Conservation (phyloP, 2,329 filamentous ascomycete genomes). For the Diaporthe velutina region DNA sequence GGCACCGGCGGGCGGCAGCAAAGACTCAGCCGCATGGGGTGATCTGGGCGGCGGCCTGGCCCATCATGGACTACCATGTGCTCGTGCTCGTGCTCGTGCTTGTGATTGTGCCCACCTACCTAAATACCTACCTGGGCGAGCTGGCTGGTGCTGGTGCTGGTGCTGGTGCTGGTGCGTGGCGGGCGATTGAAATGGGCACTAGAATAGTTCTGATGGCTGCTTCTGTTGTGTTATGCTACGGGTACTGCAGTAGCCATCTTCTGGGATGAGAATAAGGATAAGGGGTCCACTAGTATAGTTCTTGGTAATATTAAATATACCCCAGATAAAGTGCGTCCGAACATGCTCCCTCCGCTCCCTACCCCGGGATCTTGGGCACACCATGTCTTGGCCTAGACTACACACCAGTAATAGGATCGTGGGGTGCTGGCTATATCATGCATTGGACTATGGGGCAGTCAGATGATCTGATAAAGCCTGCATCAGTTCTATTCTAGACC, state of each 20-base stretch:
- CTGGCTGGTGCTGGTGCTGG: too few species aligned
- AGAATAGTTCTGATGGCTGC: too few species aligned
- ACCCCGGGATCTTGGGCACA: neutral
- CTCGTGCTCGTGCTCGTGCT: neutral
- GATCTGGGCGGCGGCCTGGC: too few species aligned
- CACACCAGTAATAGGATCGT: neutral
- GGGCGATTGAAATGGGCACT: neutral
- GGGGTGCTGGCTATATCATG: neutral
- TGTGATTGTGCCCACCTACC: neutral
- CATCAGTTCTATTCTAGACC: neutral
- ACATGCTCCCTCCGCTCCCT: too few species aligned
- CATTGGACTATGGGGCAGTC: neutral
- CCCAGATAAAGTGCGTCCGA: too few species aligned
- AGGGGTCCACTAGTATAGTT: neutral
- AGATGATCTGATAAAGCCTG: neutral
- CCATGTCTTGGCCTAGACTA: neutral
- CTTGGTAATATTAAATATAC: too few species aligned
- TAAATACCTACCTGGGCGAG: too few species aligned
- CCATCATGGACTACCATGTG: neutral
- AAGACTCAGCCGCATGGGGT: slow-evolving; percentile 6
- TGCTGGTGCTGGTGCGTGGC: neutral
- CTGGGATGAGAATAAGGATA: neutral
- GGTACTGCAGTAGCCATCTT: too few species aligned
- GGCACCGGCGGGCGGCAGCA: neutral
- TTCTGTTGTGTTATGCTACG: too few species aligned